Evolutionary conservation across 768 basidiomycete species (phyloP).

Genomic region (Leccinum subtestaceum): DNA sequence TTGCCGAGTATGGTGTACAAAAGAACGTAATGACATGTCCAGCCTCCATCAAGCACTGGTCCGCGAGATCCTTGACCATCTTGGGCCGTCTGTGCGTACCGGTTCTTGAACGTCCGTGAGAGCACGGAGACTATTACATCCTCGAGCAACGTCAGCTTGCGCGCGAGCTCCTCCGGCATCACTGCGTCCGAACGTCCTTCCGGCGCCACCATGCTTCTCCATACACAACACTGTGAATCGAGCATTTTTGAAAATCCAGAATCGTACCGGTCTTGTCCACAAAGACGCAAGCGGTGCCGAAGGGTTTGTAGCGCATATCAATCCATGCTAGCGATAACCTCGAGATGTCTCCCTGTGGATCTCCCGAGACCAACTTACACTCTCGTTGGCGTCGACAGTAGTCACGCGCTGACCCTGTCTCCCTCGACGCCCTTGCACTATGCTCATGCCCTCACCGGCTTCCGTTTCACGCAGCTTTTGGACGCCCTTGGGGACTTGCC

Average conservation of each 20-base stretch:
- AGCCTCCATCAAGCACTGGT: constrained; percentile 59
- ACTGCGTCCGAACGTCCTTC: constrained; percentile 66
- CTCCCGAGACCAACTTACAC: constrained; percentile 35
- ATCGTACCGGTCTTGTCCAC: constrained; percentile 96
- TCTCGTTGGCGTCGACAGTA: constrained; percentile 42
- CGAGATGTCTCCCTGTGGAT: constrained; percentile 46
- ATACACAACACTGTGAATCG: constrained; percentile 77
- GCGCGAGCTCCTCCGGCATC: constrained; percentile 68
- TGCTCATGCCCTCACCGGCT: constrained; percentile 58
- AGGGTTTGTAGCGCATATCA: constrained; percentile 92
- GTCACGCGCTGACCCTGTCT: constrained; percentile 36
- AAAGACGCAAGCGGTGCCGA: constrained; percentile 91
- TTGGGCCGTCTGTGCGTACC: constrained; percentile 77
- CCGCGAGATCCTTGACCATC: constrained; percentile 64
- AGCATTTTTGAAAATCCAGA: constrained; percentile 98
- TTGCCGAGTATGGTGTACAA: constrained; percentile 91
- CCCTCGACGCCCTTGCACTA: constrained; percentile 45
- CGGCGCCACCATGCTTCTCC: constrained; percentile 89
- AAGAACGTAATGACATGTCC: constrained; percentile 79
- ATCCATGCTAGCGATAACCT: constrained; percentile 73
- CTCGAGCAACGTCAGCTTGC: constrained; percentile 63
- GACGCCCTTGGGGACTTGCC: constrained; percentile 82
- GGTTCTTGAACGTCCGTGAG: constrained; percentile 82
- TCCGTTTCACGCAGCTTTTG: constrained; percentile 81
- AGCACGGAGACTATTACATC: constrained; percentile 72